Percentiles rank a stretch among this genome's conserved stretches.
Conservation (phyloP, 345 rosid genomes). For the Abelmoschus esculentus region DNA sequence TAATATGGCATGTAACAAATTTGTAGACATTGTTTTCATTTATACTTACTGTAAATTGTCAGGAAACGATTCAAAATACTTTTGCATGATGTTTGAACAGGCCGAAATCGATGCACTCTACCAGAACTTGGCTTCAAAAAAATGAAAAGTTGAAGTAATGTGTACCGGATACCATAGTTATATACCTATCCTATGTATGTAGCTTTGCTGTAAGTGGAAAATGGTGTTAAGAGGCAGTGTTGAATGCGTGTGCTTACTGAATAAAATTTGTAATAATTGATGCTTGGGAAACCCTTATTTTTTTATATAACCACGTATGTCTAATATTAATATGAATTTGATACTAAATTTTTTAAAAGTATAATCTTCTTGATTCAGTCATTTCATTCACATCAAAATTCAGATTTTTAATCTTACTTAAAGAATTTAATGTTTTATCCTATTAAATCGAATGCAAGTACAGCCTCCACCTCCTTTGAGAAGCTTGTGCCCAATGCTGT, state of each 20-base stretch:
- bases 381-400: too few relatives aligned
- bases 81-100: slow-evolving; percentile 30
- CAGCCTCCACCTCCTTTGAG: slow-evolving; percentile 1
- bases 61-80: neutral
- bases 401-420: too few relatives aligned
- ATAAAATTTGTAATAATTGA: neutral
- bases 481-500: slow-evolving; percentile 18
- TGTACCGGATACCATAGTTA: neutral
- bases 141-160: neutral
- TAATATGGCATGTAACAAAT: slow-evolving; percentile 9
- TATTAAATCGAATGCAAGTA: too few relatives aligned
- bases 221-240: neutral
- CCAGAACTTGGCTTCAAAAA: slow-evolving; percentile 25
- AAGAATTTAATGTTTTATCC: too few relatives aligned
- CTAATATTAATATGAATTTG: too few relatives aligned
- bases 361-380: too few relatives aligned
- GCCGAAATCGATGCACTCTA: slow-evolving; percentile 57
- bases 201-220: neutral
- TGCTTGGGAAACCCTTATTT: too few relatives aligned
- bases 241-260: neutral
- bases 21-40: neutral
- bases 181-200: neutral
- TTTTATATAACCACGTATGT: too few relatives aligned
- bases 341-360: too few relatives aligned
- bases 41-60: neutral